Evolutionary conservation across 2,329 filamentous ascomycete genomes (phyloP), one percentile per base, ranked within the genome.

Genomic region (Spiromastix sp.): DNA sequence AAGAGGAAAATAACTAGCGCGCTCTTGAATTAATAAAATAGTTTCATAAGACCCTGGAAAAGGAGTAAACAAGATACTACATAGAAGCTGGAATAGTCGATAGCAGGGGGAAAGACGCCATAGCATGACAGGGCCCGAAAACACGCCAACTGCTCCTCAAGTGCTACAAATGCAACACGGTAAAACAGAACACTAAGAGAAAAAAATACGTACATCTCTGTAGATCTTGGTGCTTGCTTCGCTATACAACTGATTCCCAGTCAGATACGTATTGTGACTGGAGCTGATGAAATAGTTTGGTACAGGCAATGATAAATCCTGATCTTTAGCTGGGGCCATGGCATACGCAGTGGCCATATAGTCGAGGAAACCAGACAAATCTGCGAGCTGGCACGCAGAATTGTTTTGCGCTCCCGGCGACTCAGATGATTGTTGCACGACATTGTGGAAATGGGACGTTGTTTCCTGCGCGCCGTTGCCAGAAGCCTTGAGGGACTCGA

Each of bases 231-330:
- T 76, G 18, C 81, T 85, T 40, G 83, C 81, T 40, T 77, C 75
- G 30, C 85, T 85, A 41, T 76, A 79, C 26, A 91, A 68, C 59
- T 95, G 89, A 49, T 93, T 86, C 2, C 87, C 87, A 2, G 79
- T 79, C 27, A 94, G 67, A 56, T 94, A 95, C 1, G 87, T 95
- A 55, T 95, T 95, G 65, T 95, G 87, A 52, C 85, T 94, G 46
- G 85, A 93, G 42, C 81, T 93, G 55, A 95, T 87, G 57, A 85
- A 95, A 63, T 95, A 95, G 54, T 93, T 85, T 30, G 81, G 84
- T 39, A 93, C 69, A 3, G 85, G 82, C 34, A 72, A 74, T 0
- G 71, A 71, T 20, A 77, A 55, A 51, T 86, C 79, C 39, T 74
- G 67, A 42, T 61, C 50, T 19, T 61, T 47, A 15, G 57, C 38